Percentiles rank a stretch among this genome's conserved stretches.
Evolutionary conservation across 495 filamentous ascomycete species (phyloP).

Genomic region (Jackrogersella minutella): DNA sequence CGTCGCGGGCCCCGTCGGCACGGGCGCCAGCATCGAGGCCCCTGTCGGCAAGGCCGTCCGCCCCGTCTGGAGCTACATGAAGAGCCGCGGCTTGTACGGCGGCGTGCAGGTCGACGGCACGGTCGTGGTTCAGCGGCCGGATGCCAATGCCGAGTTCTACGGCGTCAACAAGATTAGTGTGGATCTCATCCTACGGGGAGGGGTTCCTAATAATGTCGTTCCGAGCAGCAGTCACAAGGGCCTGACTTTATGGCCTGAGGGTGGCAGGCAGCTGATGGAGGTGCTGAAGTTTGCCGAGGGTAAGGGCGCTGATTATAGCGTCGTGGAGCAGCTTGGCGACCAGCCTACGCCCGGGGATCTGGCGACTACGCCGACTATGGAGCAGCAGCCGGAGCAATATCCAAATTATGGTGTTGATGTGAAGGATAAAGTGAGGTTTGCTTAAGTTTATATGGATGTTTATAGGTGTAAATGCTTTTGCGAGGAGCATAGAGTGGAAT

Average conservation of each 20-base stretch:
- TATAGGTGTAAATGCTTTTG: neutral
- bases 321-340: slow-evolving; percentile 43
- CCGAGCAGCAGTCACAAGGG: neutral
- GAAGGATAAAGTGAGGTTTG: slow-evolving; percentile 14
- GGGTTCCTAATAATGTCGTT: slow-evolving; percentile 50
- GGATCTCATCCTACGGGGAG: slow-evolving; percentile 71
- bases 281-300: slow-evolving; percentile 79
- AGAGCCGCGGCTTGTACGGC: slow-evolving; percentile 77
- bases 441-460: neutral
- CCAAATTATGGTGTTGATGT: neutral
- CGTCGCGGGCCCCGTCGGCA: slow-evolving; percentile 74
- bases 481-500: neutral
- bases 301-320: slow-evolving; percentile 62
- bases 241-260: slow-evolving; percentile 46
- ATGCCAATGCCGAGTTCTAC: slow-evolving; percentile 82
- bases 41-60: slow-evolving; percentile 30
- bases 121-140: slow-evolving; percentile 74
- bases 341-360: slow-evolving; percentile 73
- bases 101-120: slow-evolving; percentile 80
- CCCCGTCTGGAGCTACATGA: slow-evolving; percentile 81
- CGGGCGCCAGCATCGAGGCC: slow-evolving; percentile 64
- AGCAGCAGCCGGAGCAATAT: slow-evolving; percentile 3
- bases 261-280: slow-evolving; percentile 59
- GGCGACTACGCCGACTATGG: slow-evolving; percentile 29
- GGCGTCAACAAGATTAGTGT: slow-evolving; percentile 61